phyloP scores from a whole-genome alignment of 2,329 filamentous ascomycete species.

The Fusarium udum region DNA sequence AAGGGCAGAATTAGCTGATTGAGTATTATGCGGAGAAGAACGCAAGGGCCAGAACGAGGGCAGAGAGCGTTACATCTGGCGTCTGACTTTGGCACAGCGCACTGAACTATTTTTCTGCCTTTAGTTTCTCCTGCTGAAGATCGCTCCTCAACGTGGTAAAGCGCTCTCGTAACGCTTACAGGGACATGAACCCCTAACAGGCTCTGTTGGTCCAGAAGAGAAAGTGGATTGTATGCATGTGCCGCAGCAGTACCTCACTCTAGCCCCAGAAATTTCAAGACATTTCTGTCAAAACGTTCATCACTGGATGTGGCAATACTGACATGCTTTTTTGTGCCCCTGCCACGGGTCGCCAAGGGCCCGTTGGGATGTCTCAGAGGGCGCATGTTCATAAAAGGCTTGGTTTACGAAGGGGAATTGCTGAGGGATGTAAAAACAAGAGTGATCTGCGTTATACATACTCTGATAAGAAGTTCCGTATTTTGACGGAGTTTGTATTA shows the following conservation, averaged over 20 bases:
- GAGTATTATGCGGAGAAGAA: not conserved
- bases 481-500: not conserved
- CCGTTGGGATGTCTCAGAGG: not conserved
- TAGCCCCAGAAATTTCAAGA: not conserved
- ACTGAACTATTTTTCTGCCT: not conserved
- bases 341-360: not conserved
- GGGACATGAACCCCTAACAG: not conserved
- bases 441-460: not conserved
- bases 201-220: not conserved
- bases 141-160: not conserved
- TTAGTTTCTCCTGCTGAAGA: not conserved
- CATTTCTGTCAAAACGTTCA: not conserved
- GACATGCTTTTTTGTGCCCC: not conserved
- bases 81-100: not conserved
- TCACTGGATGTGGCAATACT: not conserved
- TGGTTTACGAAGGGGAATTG: not conserved
- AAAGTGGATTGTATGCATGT: not conserved
- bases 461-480: not conserved
- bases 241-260: not conserved
- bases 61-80: not conserved
- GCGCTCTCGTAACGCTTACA: not conserved
- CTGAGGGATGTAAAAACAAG: not conserved
- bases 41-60: not conserved
- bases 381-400: not conserved
- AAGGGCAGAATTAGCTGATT: not conserved